Conservation (phyloP, 2,329 filamentous ascomycete genomes). For the Rutstroemia sp. region DNA sequence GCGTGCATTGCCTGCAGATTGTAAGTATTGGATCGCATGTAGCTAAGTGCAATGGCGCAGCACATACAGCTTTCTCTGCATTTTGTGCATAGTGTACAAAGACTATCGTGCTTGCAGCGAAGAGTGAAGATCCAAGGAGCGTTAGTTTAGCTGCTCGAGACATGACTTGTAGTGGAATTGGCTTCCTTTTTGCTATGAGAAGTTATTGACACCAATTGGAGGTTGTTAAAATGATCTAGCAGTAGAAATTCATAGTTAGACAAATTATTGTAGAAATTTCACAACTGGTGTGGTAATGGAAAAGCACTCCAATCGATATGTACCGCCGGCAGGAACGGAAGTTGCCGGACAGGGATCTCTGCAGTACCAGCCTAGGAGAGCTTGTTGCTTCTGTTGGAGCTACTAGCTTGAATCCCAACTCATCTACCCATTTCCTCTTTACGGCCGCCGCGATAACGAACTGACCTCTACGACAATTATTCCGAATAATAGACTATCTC, state of each 20-base stretch:
- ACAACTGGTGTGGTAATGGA: neutral
- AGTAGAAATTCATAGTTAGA: no score
- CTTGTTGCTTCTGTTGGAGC: constrained; percentile 17
- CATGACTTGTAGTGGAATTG: constrained; percentile 47
- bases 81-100: constrained; percentile 89
- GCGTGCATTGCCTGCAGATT: constrained; percentile 77
- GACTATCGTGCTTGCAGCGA: constrained; percentile 68
- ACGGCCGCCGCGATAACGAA: neutral
- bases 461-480: constrained; percentile 10
- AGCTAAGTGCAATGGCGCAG: neutral
- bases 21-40: neutral
- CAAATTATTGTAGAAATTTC: neutral
- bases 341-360: constrained; percentile 18
- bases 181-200: neutral
- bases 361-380: constrained; percentile 7
- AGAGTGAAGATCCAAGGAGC: constrained; percentile 66
- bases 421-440: constrained; percentile 5
- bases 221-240: neutral
- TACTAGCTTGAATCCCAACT: constrained; percentile 9
- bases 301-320: neutral
- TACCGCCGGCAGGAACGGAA: constrained; percentile 11
- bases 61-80: constrained; percentile 69
- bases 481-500: neutral
- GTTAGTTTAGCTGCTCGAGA: constrained; percentile 86
- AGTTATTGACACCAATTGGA: no score